Evolutionary conservation across 2,329 filamentous ascomycete genomes (phyloP), one percentile per base, ranked within the genome.

Genomic region (Colletotrichum australisinense): DNA sequence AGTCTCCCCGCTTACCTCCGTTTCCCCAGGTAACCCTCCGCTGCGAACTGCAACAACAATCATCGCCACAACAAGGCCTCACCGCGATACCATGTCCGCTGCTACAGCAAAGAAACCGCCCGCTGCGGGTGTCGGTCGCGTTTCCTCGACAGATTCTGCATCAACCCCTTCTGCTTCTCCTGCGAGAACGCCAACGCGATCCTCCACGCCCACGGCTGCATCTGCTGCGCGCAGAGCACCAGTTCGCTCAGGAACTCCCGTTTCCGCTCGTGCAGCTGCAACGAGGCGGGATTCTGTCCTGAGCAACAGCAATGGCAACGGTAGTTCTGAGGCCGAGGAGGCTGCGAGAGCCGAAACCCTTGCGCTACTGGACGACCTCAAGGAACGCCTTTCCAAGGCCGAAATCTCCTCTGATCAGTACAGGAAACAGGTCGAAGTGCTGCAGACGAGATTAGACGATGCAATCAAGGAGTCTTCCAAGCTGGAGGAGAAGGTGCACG

Each of bases 361-460:
- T 55, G 92, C 94, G 19, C 86, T 94, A 69, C 88, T 98, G 72
- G 94, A 97, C 76, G 95, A 98, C 76, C 86, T 98, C 72, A 95
- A 95, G 83, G 92, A 95, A 76, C 92, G 94, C 70, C 87, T 98
- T 63, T 90, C 94, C 78, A 94, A 93, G 82, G 93, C 95, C 26
- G 96, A 98, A 83, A 89, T 87, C 63, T 87, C 90, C 52, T 93
- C 93, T 0, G 94, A 97, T 77, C 92, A 95, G 78, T 93, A 92
- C 81, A 92, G 93, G 84, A 96, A 95, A 83, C 95, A 98, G 84
- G 86, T 92, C 67, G 93, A 97, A 72, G 92, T 97, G 58, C 85
- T 98, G 76, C 95, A 98, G 84, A 89, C 93, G 76, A 92, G 94
- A 78, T 88, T 98, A 8, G 95, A 98, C 80, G 96, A 98, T 77